Base-by-base conservation (phyloP, 495 filamentous ascomycete genomes). In the Aspergillus sclerotioniger region DNA sequence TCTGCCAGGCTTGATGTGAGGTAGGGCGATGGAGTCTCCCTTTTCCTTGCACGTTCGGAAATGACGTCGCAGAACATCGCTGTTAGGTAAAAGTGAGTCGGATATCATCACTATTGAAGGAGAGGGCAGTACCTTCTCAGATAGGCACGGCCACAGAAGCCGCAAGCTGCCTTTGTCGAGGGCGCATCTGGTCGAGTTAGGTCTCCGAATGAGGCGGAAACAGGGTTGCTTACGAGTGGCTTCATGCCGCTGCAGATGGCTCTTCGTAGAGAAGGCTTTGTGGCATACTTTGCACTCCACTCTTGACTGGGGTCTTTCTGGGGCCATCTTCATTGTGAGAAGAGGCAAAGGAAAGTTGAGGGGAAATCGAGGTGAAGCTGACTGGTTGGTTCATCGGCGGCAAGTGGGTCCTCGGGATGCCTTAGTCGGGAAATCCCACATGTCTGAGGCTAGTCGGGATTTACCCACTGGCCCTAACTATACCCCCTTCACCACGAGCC, bases 41-140 rank as follows among this genome's bases (percentile, higher is more conserved):
- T 33, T 55, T 6, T 47, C 21, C n/a, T 32, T 55, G 53, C 53
- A 55, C 1, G 19, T 46, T 32, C 13, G 21, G 7, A 43, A 43
- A 47, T 55, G 53, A 19, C 53, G 53, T 1, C 41, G 53, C 3
- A 55, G 32, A 35, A 55, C 53, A 46, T 55, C 53, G 8, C 53
- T 55, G 16, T 5, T 2, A 13, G 10, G 10, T 32, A n/a, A 20
- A 20, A 13, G 4, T 28, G 6, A 17, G 52, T 2, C 16, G 25
- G n/a, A 10, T 16, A 45, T 7, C 12, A 29, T 9, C n/a, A n/a
- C n/a, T n/a, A n/a, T n/a, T n/a, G n/a, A n/a, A n/a, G n/a, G n/a
- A n/a, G n/a, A n/a, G n/a, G n/a, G n/a, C n/a, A n/a, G n/a, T 55
- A 55, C 53, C 53, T 55, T 43, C 53, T 31, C 6, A 45, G 19